Conservation (phyloP, 768 basidiomycete genomes). For the Zangia roseola region DNA sequence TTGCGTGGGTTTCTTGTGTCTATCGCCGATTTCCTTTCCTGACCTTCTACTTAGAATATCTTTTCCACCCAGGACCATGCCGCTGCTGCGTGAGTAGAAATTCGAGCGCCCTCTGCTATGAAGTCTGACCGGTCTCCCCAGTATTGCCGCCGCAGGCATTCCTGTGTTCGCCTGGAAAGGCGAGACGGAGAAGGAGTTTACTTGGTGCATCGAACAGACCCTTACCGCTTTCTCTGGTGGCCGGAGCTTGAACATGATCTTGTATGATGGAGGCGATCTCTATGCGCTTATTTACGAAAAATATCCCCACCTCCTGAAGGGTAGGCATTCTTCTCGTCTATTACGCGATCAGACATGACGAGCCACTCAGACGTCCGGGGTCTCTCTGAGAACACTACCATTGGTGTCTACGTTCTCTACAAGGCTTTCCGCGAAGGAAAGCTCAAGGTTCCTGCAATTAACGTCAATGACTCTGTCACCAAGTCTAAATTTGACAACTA, state of each 20-base stretch:
- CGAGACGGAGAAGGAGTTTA: conserved; percentile 98
- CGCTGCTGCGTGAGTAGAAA: conserved; percentile 78
- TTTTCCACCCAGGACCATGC: conserved; percentile 99
- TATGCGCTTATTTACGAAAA: conserved; percentile 95
- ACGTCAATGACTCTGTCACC: conserved; percentile 99
- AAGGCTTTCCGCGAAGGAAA: conserved; percentile 95
- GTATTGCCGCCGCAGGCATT: conserved; percentile 96
- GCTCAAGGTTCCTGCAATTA: conserved; percentile 97
- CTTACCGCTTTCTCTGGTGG: conserved; percentile 80
- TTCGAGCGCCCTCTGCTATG: background rate
- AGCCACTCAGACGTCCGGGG: conserved; percentile 72
- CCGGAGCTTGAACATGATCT: conserved; percentile 93
- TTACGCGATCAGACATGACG: conserved; percentile 2
- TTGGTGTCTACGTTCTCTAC: conserved; percentile 99
- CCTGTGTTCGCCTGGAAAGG: conserved; percentile 99
- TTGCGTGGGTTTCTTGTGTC: conserved; percentile 57
- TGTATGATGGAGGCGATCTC: conserved; percentile 98
- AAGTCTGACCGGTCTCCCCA: conserved; percentile 35
- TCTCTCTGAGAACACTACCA: conserved; percentile 98
- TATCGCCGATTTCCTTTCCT: background rate
- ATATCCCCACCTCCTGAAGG: conserved; percentile 83
- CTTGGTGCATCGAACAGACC: conserved; percentile 98
- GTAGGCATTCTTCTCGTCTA: conserved; percentile 35
- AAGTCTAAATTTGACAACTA: conserved; percentile 99
- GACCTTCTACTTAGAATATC: conserved; percentile 70